Evolutionary conservation across 78 protist species (phyloP), one percentile per base, ranked within the genome.

Genomic region (Dictyostelium citrinum): DNA sequence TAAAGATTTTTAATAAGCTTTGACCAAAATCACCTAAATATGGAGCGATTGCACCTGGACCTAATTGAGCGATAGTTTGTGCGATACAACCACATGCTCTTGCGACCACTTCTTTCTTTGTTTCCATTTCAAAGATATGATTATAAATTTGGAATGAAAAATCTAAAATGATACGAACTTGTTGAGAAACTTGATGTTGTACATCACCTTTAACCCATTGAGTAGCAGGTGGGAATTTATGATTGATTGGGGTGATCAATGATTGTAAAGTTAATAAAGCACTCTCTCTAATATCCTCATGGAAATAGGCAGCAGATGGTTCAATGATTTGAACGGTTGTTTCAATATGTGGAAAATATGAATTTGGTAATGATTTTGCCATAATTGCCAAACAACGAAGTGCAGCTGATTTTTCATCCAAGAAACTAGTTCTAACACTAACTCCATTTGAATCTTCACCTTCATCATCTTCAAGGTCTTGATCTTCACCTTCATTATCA

Each of bases 361-460:
- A 51, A 6, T 35, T 5, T 64, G 91, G 91, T 29, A 83, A 27
- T 14, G 45, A 70, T 11, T 22, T 37, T 1, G 95, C 95, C 24
- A 90, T 37, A 31, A 70, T 29, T 20, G 70, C 39, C n/a, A 90
- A 20, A 37, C 76, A 41, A 64, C 74, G 80, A 20, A 82, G 61
- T 22, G 95, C 95, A n/a, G 95, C 79, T 0, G 68, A 17, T 68
- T 90, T 90, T 35, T 81, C 90, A 31, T 90, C 91, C 49, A 90
- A 43, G 43, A 90, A 70, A 12, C 64, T 17, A 2, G 95, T 81
- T 17, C 84, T 5, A 8, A 90, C 90, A 27, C 58, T 29, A 16
- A 81, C 8, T 5, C 41, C 16, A n/a, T 43, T 60, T 10, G 33
- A n/a, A 22, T 22, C 39, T 3, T 64, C 88, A 4, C 60, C 75